Evolutionary conservation across 2,329 filamentous ascomycete genomes (phyloP).

Genomic region (Endothia cerciana): DNA sequence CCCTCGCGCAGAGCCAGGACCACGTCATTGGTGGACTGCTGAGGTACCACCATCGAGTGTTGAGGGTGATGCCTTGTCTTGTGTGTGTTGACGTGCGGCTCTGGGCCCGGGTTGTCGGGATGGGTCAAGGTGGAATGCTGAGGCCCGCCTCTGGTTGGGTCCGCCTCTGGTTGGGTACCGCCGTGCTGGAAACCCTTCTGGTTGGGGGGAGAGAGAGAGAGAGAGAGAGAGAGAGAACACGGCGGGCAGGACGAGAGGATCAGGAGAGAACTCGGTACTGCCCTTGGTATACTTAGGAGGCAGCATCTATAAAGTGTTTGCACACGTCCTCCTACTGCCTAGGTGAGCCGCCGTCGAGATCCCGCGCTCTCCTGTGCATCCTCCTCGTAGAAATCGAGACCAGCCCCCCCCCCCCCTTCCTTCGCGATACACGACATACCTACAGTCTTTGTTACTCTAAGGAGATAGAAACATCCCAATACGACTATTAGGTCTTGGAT

Average conservation of each 20-base stretch:
- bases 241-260: background rate
- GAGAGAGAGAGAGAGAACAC: no score
- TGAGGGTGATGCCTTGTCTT: no score
- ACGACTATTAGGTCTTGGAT: background rate
- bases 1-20: background rate
- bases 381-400: background rate
- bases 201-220: no score
- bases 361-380: background rate
- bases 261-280: background rate
- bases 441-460: background rate
- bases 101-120: background rate
- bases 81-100: background rate
- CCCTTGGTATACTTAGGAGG: background rate
- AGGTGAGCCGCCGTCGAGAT: no score
- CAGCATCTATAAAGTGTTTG: background rate
- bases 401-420: accelerated
- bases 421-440: background rate
- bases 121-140: background rate
- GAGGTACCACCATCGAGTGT: no score
- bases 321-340: no score
- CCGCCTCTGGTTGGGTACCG: background rate
- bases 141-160: background rate
- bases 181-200: background rate
- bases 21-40: background rate
- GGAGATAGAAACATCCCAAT: background rate